A percentile compares a stretch with the other conserved stretches of the same genome.
These are phyloP conservation scores for Prosopis cineraria DNA, from an alignment of 306 rosid genomes.

Conservation along the genomic window DNA sequence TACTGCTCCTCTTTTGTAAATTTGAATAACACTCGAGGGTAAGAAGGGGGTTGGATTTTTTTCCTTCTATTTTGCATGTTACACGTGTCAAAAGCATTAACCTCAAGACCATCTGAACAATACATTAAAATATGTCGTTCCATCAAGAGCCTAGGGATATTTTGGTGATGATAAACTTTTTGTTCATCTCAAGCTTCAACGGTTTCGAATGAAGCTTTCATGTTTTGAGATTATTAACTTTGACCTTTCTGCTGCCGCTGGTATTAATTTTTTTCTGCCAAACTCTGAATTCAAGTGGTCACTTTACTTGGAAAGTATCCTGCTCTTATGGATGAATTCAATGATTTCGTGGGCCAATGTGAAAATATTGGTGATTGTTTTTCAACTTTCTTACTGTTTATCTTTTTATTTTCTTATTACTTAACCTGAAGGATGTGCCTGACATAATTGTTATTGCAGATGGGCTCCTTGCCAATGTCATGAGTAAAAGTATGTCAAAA, in stretches of 20 bases:
- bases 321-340: constrained; percentile 85
- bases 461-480: constrained; percentile 87
- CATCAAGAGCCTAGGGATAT: not conserved
- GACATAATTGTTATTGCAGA: constrained; percentile 67
- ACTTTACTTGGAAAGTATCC: constrained; percentile 82
- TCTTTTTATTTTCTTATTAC: constrained; percentile 30
- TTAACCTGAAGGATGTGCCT: constrained; percentile 35
- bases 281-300: constrained; percentile 62
- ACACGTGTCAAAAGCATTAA: not conserved
- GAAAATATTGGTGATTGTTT: constrained; percentile 72
- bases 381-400: not conserved
- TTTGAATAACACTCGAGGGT: not conserved
- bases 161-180: constrained; percentile 5
- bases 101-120: not conserved
- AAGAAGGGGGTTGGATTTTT: not conserved
- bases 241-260: constrained; percentile 4
- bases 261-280: constrained; percentile 23
- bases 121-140: not conserved
- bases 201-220: not conserved
- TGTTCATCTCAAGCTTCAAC: not conserved
- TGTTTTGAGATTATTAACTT: constrained; percentile 6
- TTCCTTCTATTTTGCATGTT: not conserved
- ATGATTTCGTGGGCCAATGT: constrained; percentile 76
- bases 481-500: constrained; percentile 75
- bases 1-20: not conserved